A percentile compares a stretch with the other conserved stretches of the same genome.
phyloP scores from a whole-genome alignment of 1,139 yeast species.

The Lodderomyces oxycetoniae region DNA sequence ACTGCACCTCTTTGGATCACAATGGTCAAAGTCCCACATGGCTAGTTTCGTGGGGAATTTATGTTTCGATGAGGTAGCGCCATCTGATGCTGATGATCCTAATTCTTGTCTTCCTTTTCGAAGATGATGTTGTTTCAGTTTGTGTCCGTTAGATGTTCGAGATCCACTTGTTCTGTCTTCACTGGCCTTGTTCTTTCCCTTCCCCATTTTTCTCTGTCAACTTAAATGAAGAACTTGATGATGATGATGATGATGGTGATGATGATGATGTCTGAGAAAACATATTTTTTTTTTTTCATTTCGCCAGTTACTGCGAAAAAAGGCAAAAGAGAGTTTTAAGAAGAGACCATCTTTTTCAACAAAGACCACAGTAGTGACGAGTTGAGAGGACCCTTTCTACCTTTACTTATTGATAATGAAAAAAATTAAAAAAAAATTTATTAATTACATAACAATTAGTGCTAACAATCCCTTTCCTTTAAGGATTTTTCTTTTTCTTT shows the following conservation, averaged over 20 bases:
- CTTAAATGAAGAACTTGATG: not conserved
- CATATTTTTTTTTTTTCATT: slow-evolving; percentile 1
- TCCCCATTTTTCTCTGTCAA: slow-evolving; percentile 42
- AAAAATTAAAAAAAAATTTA: not conserved
- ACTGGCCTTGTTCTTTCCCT: slow-evolving; percentile 58
- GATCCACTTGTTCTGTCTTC: slow-evolving; percentile 35
- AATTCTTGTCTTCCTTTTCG: slow-evolving; percentile 48
- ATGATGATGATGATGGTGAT: not conserved
- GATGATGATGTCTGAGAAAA: not conserved
- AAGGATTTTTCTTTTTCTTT: not conserved
- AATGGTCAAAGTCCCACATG: slow-evolving; percentile 97
- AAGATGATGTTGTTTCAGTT: slow-evolving; percentile 49
- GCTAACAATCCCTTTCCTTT: not conserved
- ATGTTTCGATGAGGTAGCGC: slow-evolving; percentile 2
- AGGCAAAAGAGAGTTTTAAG: too few species aligned
- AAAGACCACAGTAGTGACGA: too few species aligned
- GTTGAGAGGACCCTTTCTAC: too few species aligned
- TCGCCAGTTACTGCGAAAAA: too few species aligned
- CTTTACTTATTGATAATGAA: too few species aligned
- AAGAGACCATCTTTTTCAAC: too few species aligned
- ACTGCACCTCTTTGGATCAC: slow-evolving; percentile 97
- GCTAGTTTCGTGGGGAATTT: slow-evolving; percentile 66
- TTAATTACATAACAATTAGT: not conserved
- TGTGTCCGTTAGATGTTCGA: slow-evolving; percentile 55
- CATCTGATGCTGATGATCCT: slow-evolving; percentile 16